Base-by-base conservation (phyloP, 2,329 filamentous ascomycete species). In the Huntiella omanensis region DNA sequence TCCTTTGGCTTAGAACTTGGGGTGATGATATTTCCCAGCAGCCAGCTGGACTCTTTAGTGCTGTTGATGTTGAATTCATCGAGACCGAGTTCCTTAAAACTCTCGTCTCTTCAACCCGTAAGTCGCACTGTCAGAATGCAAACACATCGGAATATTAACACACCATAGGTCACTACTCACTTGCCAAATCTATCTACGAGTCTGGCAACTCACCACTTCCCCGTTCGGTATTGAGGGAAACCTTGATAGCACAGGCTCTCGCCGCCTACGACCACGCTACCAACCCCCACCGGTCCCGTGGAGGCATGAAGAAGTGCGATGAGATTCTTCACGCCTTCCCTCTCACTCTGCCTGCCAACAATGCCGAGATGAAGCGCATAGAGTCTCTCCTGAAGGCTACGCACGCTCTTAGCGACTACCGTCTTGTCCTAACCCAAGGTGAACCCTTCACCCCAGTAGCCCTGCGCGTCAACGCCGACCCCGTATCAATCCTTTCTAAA, bases 361-460 rank as follows among this genome's bases (percentile, higher is more conserved):
- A 66, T 1, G 64, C 68, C 1, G 69, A 71, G 2, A 62, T 63
- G 44, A 66, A 65, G 45, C 69, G 72, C 15, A 68, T 77, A 3
- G 71, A 77, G 43, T 71, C 79, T 4, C 64, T 92, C 2, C 62
- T 88, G 7, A 70, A 68, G 51, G 80, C 83, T 3, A 87, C 83
- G 0, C 81, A 91, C 59, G 69, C 75, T 1, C 64, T 91, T 41
- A 81, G 80, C 15, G 75, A 80, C 50, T 91, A 88, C 57, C 77
- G 80, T 3, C 67, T 92, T 4, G 82, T 80, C 0, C 67, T 91
- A 10, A 84, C 83, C 52, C 80, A 86, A 54, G 81, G 80, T 40
- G 80, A 87, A 47, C 81, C 82, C 0, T 87, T 91, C 53, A 79
- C 76, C 42, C 83, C 83, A 1, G 79, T 87, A 28, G 75, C 80